Evolutionary conservation across 2,329 filamentous ascomycete species (phyloP), one percentile per base, ranked within the genome.

Genomic region (Dryadomyces sulphureus): DNA sequence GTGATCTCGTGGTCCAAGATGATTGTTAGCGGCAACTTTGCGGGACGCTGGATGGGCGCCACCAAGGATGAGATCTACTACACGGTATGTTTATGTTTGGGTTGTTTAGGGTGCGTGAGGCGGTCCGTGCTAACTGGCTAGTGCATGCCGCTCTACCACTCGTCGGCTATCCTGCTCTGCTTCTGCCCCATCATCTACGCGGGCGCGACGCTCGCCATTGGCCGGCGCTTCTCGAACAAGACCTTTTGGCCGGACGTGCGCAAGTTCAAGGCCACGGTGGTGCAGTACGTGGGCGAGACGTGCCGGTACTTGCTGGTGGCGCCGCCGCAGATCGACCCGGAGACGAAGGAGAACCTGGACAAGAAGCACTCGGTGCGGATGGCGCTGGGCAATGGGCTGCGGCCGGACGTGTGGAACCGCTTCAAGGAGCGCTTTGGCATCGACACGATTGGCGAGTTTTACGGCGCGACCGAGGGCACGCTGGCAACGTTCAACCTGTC

Each of bases 101-200:
- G 22, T 16, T 6, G 5, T 30, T 20, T 30, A 17, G 11, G n/a
- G 8, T 7, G 7, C 22, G 21, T 14, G 7, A 11, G 8, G 16
- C 16, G 1, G 4, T 30, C n/a, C n/a, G n/a, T 11, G 17, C n/a
- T 22, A 16, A 40, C 17, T 20, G n/a, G n/a, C n/a, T 19, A 84
- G 80, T 81, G 81, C 47, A 93, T 94, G 85, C 88, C 88, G 0
- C 69, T 94, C 7, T 94, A 94, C 58, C 88, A 94, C 65, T 81
- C 82, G 36, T 86, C 87, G 0, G 88, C 84, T 12, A 66, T 76
- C 5, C 54, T 92, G 7, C 69, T 94, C 38, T 84, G 81, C 21
- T 74, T 89, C 48, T 61, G 71, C 41, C 68, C 76, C 41, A 72
- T 75, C 21, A 60, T 92, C 27, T 60, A 71, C 45, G 62, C 64